Evolutionary conservation across 1,284 basidiomycete genomes (phyloP), one percentile per base, ranked within the genome.

Genomic region (Sporisorium reilianum): DNA sequence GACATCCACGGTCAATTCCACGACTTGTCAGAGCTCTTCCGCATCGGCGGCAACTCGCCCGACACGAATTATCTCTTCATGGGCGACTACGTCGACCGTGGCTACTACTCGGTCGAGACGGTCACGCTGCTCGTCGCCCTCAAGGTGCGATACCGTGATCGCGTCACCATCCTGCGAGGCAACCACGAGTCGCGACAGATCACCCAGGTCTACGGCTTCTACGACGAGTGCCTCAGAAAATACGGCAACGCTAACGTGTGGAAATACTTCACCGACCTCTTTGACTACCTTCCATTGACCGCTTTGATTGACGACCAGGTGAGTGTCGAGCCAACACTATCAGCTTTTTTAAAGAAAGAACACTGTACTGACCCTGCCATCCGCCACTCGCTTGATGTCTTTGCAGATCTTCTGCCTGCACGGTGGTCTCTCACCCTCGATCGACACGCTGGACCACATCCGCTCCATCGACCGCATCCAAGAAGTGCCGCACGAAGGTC

Each of bases 61-160:
- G 97, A 99, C 87, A 98, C 97, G 73, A 99, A 99, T 87, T 99
- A 99, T 87, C 92, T 99, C 79, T 99, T 99, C 89, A 99, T 99
- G 97, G 97, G 97, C 48, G 96, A 99, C 88, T 99, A 98, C 84
- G 97, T 99, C 79, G 97, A 99, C 88, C 91, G 97, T 84, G 96
- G 96, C 28, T 99, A 98, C 88, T 99, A 99, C 88, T 97, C 94
- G 18, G 97, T 99, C 57, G 96, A 99, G 87, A 99, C 96, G 1
- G 95, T 99, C 78, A 97, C 95, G 20, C 89, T 99, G n/a, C 91
- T 99, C 58, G 95, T 99, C 57, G 94, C 96, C 18, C 90, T 98
- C 86, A 99, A 99, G 88, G 89, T 99, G 70, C 92, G 97, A 81
- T 99, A 99, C 88, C 93, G 94, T 74, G 96, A 99, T 87, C 92